Evolutionary conservation across 805 yeast species (phyloP).

Genomic region (Candida golubevii): DNA sequence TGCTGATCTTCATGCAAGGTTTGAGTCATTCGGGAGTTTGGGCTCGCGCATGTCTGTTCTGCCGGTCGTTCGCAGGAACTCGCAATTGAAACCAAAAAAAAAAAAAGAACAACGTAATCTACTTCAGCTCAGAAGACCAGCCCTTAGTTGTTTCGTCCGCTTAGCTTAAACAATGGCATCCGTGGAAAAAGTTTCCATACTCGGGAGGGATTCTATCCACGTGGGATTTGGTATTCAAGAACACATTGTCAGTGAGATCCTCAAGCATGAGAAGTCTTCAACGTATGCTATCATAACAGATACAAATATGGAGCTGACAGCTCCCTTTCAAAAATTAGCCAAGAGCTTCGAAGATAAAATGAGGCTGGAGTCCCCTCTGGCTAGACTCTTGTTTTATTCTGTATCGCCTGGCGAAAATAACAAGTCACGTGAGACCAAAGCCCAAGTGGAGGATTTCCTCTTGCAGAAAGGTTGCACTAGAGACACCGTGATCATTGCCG

Average conservation of each 20-base stretch:
- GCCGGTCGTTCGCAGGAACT: too few species aligned
- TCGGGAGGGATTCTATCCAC: slow-evolving; percentile 81
- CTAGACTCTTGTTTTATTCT: slow-evolving; percentile 67
- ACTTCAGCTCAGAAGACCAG: neutral
- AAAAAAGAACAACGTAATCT: too few species aligned
- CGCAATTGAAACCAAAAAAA: too few species aligned
- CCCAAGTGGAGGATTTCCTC: slow-evolving; percentile 86
- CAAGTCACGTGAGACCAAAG: slow-evolving; percentile 86
- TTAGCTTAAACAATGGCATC: slow-evolving; percentile 12
- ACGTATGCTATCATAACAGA: slow-evolving; percentile 92
- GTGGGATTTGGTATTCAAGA: slow-evolving; percentile 80
- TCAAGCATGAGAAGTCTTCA: slow-evolving; percentile 65
- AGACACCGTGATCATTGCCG: slow-evolving; percentile 89
- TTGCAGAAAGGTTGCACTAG: slow-evolving; percentile 85
- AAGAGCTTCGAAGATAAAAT: slow-evolving; percentile 39
- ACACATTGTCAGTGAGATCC: slow-evolving; percentile 67
- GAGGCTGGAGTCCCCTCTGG: slow-evolving; percentile 36
- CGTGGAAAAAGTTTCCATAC: slow-evolving; percentile 60
- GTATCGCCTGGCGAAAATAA: slow-evolving; percentile 93
- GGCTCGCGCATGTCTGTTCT: too few species aligned
- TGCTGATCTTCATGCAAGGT: too few species aligned
- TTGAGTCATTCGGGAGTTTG: too few species aligned
- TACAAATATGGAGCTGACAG: slow-evolving; percentile 65
- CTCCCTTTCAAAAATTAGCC: slow-evolving; percentile 49
- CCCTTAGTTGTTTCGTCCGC: too few species aligned